These are phyloP conservation scores for Parathielavia appendiculata DNA, from an alignment of 495 filamentous ascomycete species.

Conservation along the genomic window DNA sequence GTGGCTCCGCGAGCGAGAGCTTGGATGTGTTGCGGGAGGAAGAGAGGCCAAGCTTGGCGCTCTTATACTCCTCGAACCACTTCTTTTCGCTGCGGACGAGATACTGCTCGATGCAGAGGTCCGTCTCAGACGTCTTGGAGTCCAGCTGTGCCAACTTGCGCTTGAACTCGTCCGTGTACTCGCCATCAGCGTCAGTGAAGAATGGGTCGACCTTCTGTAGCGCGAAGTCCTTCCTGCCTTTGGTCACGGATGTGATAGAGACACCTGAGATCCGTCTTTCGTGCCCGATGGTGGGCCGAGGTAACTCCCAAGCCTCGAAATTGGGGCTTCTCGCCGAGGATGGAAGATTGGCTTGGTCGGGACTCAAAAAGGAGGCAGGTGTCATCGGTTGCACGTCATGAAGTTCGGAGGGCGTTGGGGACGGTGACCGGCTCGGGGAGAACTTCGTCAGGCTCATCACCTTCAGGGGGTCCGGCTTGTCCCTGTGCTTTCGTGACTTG, in stretches of 20 bases:
- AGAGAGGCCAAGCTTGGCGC: constrained; percentile 24
- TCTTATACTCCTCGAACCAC: constrained; percentile 52
- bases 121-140: constrained; percentile 51
- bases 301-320: constrained; percentile 5
- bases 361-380: constrained; percentile 12
- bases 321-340: constrained; percentile 6
- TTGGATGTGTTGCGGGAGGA: constrained; percentile 14
- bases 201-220: constrained; percentile 61
- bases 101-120: constrained; percentile 60
- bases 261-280: constrained; percentile 6
- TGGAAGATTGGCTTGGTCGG: constrained; percentile 29
- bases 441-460: constrained; percentile 1
- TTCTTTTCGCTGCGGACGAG: constrained; percentile 58
- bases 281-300: constrained; percentile 6
- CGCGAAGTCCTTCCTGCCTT: constrained; percentile 35
- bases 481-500: constrained; percentile 28
- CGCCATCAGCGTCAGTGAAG: constrained; percentile 58
- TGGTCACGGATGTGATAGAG: constrained; percentile 20
- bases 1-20: constrained; percentile 10
- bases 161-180: constrained; percentile 53
- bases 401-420: constrained; percentile 15
- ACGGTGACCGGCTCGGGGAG: constrained; percentile 8
- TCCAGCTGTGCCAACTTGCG: constrained; percentile 48
- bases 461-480: constrained; percentile 11
- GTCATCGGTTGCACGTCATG: constrained; percentile 9